phyloP scores from a whole-genome alignment of 805 yeast genomes.

The Pichia kluyveri region DNA sequence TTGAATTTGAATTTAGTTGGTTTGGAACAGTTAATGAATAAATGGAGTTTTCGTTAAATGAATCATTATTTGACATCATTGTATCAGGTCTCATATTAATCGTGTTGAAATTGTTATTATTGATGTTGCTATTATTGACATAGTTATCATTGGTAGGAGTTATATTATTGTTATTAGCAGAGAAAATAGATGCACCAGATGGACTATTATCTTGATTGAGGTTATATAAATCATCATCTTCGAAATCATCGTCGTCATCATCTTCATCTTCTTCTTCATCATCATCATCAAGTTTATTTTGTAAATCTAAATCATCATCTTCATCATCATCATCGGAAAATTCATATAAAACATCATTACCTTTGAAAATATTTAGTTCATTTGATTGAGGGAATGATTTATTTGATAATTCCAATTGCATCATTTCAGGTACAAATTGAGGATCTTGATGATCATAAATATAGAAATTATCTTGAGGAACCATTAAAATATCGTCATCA shows the following conservation, averaged over 20 bases:
- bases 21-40: conserved; percentile 22
- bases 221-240: not conserved
- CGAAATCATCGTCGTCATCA: conserved; percentile 4
- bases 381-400: conserved; percentile 25
- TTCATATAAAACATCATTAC: conserved; percentile 23
- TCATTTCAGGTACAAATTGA: conserved; percentile 19
- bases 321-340: conserved; percentile 26
- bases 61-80: not conserved
- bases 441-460: conserved; percentile 19
- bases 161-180: not conserved
- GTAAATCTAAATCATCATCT: conserved; percentile 20
- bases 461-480: conserved; percentile 24
- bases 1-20: not conserved
- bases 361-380: conserved; percentile 25
- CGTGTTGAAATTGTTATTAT: conserved; percentile 7
- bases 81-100: too few relatives aligned
- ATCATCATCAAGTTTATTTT: conserved; percentile 20
- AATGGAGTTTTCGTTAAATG: conserved; percentile 14
- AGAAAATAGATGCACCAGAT: not conserved
- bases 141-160: not conserved
- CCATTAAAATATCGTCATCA: conserved; percentile 20
- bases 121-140: conserved; percentile 1
- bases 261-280: conserved; percentile 12
- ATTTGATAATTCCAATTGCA: conserved; percentile 19
- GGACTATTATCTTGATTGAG: not conserved